Evolutionary conservation across 2,329 filamentous ascomycete genomes (phyloP), one percentile per base, ranked within the genome.

Genomic region (Aspergillus ibericus): DNA sequence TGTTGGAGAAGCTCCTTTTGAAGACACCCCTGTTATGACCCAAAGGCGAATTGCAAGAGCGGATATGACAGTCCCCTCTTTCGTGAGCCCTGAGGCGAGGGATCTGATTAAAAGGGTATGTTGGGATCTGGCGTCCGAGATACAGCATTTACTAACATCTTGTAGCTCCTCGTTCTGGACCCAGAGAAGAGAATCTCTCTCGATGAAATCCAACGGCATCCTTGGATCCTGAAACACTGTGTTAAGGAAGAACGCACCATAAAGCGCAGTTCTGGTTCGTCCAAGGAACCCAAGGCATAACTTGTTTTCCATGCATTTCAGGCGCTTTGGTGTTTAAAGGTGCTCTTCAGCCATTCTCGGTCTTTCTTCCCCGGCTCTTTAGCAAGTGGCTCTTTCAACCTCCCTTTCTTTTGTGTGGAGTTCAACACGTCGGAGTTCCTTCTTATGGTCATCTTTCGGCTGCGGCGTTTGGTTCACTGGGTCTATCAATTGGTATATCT

Each of bases 211-310:
- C 88, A 93, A 75, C 83, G 83, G 53, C 95, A 98, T 75, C 93
- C 95, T 16, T 99, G 95, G 95, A 96, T 99, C 69, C 75, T 97
- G 66, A 98, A 97, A 82, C 91, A 98, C 76, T 98, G 93, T 75
- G 83, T 89, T 44, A 83, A 81, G 68, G 78, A 81, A 25, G 80
- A 81, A 61, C 69, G 75, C 63, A 71, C 71, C 18, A 68, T 74
- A 49, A 76, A 82, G 63, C 71, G 81, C 58, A 76, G 66, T 61
- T 80, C 78, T 18, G 69, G 67, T 58, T 68, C 68, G 44, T 70
- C 71, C 38, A 77, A 75, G 59, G 69, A 72, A 38, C 65, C 63
- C 53, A 71, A 71, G 63, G 60, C 65, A 62, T 74, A 56, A 71
- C 60, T 54, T 62, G 60, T 58, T 44, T 40, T 35, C 47, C 52